Percentiles rank a stretch among this genome's conserved stretches.
phyloP scores from a whole-genome alignment of 1,284 basidiomycete species.

The Sporisorium reilianum region DNA sequence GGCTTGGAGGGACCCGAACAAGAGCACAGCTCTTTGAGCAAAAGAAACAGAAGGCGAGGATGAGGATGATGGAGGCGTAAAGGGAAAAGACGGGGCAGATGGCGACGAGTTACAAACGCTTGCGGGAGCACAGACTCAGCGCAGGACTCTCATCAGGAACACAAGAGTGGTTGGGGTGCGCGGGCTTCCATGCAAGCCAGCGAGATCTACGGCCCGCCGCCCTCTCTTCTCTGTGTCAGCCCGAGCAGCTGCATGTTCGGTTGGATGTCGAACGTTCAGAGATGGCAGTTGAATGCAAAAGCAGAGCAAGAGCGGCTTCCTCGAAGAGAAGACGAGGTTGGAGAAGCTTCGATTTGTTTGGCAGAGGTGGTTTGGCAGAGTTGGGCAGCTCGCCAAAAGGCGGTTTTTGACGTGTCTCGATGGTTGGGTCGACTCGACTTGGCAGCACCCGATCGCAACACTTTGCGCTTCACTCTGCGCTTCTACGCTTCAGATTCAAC shows the following conservation, averaged over 20 bases:
- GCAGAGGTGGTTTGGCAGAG: conserved; percentile 31
- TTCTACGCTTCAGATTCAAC: not conserved
- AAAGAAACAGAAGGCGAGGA: conserved; percentile 31
- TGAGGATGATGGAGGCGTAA: conserved; percentile 29
- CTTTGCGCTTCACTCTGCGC: conserved; percentile 2
- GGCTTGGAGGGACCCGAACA: conserved; percentile 11
- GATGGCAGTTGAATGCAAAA: not conserved
- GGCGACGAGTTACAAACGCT: not conserved
- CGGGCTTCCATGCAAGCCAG: conserved; percentile 18
- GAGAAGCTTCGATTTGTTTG: conserved; percentile 13
- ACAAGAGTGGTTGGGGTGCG: not conserved
- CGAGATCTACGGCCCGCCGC: not conserved
- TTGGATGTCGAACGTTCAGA: conserved; percentile 6
- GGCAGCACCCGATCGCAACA: conserved; percentile 1
- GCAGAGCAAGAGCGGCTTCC: not conserved
- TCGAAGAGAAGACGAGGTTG: not conserved
- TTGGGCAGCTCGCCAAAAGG: conserved; percentile 28
- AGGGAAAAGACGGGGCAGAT: conserved; percentile 5
- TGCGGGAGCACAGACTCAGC: not conserved
- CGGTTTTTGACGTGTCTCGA: conserved; percentile 32
- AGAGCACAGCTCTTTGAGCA: conserved; percentile 46
- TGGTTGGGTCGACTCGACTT: conserved; percentile 9
- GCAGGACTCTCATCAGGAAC: conserved; percentile 8
- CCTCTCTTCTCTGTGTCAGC: not conserved
- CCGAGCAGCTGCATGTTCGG: not conserved